phyloP scores from a whole-genome alignment of 257 asterid genomes.

The Prunella vulgaris region DNA sequence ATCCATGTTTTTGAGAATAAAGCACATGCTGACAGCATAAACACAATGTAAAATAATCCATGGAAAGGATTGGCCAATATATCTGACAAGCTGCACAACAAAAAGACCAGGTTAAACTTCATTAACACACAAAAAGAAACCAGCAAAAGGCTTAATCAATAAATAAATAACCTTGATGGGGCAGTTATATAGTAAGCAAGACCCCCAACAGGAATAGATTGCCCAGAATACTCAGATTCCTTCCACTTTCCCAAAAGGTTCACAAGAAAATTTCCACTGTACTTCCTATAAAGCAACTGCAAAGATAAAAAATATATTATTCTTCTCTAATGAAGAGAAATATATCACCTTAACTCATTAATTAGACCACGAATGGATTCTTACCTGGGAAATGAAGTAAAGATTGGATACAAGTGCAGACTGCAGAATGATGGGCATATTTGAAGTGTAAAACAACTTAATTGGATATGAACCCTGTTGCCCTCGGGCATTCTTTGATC shows the following conservation, averaged over 20 bases:
- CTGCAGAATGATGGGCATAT: conserved; percentile 80
- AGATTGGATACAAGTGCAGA: conserved; percentile 83
- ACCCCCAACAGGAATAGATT: conserved; percentile 79
- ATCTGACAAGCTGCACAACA: conserved; percentile 34
- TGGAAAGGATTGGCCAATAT: conserved; percentile 35
- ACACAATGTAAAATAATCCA: conserved; percentile 32
- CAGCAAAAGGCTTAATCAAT: background rate
- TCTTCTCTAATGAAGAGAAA: background rate
- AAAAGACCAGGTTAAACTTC: too few species aligned
- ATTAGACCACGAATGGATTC: background rate
- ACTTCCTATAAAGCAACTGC: conserved; percentile 64
- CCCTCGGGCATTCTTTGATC: conserved; percentile 87
- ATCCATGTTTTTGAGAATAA: conserved; percentile 39
- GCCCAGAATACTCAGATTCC: conserved; percentile 82
- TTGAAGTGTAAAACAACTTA: conserved; percentile 80
- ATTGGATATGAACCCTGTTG: conserved; percentile 89
- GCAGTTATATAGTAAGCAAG: conserved; percentile 83
- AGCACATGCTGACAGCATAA: conserved; percentile 40
- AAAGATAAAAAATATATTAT: conserved; percentile 1
- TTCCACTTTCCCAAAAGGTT: conserved; percentile 79
- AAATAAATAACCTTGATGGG: conserved; percentile 62
- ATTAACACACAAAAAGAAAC: background rate
- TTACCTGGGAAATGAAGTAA: conserved; percentile 81
- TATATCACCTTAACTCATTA: background rate
- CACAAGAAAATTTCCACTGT: conserved; percentile 72